These are phyloP conservation scores for Pseudisothecium myosuroides DNA, from an alignment of 225 moss, liverwort and hornwort genomes.

Conservation along the genomic window DNA sequence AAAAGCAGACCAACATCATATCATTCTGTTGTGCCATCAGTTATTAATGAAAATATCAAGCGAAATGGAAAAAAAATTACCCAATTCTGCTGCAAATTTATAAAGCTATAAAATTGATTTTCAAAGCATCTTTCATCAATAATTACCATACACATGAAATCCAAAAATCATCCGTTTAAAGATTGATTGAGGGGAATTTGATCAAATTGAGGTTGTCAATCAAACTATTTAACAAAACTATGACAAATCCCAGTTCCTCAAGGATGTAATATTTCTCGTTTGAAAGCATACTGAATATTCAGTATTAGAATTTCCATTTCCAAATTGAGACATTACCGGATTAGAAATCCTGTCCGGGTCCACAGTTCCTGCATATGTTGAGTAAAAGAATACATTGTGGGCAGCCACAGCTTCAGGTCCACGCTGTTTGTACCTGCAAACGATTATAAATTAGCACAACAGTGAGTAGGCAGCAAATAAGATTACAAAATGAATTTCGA, in stretches of 20 bases:
- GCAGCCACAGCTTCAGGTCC: constrained; percentile 88
- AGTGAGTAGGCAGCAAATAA: background rate
- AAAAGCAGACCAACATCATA: background rate
- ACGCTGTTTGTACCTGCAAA: constrained; percentile 79
- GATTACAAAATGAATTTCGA: background rate
- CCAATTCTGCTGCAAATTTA: background rate
- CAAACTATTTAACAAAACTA: background rate
- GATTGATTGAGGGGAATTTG: background rate
- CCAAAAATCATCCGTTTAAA: background rate
- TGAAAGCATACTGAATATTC: background rate
- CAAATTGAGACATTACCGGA: constrained; percentile 38
- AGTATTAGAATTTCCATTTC: background rate
- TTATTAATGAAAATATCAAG: background rate
- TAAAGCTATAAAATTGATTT: background rate
- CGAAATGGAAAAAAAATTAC: background rate
- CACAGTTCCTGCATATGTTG: constrained; percentile 81
- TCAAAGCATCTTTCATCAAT: background rate
- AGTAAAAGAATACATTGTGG: constrained; percentile 89
- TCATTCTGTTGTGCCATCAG: background rate
- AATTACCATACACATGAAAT: background rate
- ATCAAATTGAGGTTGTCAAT: background rate
- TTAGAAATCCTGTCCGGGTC: constrained; percentile 89
- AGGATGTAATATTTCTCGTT: background rate
- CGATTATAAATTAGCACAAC: background rate
- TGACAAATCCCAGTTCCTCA: background rate